phyloP scores from a whole-genome alignment of 148 eudicot species.

The Silene uniflora region DNA sequence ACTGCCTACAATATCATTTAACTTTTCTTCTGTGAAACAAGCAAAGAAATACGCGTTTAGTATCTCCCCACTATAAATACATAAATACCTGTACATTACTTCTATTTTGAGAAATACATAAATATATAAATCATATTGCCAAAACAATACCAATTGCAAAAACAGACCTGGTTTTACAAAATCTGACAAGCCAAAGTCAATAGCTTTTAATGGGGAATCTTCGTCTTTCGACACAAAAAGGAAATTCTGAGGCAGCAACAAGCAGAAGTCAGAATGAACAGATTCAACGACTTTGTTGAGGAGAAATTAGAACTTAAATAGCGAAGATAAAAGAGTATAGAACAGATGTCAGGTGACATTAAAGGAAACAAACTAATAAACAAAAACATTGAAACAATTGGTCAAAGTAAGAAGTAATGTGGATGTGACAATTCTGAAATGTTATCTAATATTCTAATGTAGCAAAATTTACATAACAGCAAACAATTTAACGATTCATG shows the following conservation, averaged over 20 bases:
- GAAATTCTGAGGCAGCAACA: constrained; percentile 62
- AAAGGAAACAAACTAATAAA: neutral
- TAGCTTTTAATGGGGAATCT: constrained; percentile 72
- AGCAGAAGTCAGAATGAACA: constrained; percentile 16
- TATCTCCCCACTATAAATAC: constrained; percentile 6
- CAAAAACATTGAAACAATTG: neutral
- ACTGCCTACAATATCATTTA: constrained; percentile 97
- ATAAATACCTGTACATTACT: neutral
- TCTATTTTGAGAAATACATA: neutral
- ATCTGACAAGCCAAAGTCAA: constrained; percentile 98
- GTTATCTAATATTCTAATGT: no score
- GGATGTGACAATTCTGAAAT: neutral
- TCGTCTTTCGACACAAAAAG: constrained; percentile 84
- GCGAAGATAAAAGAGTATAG: neutral
- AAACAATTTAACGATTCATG: neutral
- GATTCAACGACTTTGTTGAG: neutral
- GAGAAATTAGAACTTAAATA: neutral
- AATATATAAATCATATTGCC: neutral
- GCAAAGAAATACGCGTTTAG: neutral
- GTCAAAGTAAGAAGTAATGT: neutral
- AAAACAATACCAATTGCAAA: neutral
- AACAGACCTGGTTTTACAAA: constrained; percentile 92
- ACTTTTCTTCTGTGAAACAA: constrained; percentile 63
- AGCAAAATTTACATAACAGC: neutral
- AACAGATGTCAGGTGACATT: neutral